Evolutionary conservation across 2,329 filamentous ascomycete species (phyloP), one percentile per base, ranked within the genome.

Genomic region (Ilyonectria mors-panacis): DNA sequence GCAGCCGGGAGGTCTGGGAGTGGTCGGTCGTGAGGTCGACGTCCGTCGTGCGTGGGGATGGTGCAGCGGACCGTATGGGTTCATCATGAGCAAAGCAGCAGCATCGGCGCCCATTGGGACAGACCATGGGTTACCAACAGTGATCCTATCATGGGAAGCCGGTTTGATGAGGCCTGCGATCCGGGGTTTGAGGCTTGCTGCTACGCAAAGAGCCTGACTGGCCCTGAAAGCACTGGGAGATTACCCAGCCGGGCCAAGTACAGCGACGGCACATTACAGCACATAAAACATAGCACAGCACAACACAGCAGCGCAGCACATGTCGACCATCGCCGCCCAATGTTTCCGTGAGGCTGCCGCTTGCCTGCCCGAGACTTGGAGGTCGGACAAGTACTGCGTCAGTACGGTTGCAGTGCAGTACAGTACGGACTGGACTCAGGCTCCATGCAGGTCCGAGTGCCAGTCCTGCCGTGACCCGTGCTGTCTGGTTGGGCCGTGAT

Each of bases 401-500:
- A 44, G n/a, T 30, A 30, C 42, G 28, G 47, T 26, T 47, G n/a
- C 39, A 42, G 37, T 39, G 15, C 47, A 28, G 28, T 28, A 19
- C 47, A 51, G 44, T 63, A 47, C 59, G 33, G 47, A 10, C 23
- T 64, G 59, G 57, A 62, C 48, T 17, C 13, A 51, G 39, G 23
- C 44, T 64, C 21, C 59, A 61, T 67, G 65, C 65, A 57, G 60
- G 44, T 45, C 51, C 60, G 33, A 59, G 56, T 65, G 48, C 42
- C n/a, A 17, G n/a, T 26, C 26, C 33, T 8, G 35, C 55, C 30
- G 26, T 63, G 58, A 17, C 12, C 21, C 15, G 44, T 26, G 44
- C 21, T 47, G 67, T 70, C 57, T 61, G 59, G 73, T 78, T 76
- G 75, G 77, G 76, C 76, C 72, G 72, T 71, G 64, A 78, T 70